Base-by-base conservation (phyloP, 306 rosid species). In the Vicia faba region DNA sequence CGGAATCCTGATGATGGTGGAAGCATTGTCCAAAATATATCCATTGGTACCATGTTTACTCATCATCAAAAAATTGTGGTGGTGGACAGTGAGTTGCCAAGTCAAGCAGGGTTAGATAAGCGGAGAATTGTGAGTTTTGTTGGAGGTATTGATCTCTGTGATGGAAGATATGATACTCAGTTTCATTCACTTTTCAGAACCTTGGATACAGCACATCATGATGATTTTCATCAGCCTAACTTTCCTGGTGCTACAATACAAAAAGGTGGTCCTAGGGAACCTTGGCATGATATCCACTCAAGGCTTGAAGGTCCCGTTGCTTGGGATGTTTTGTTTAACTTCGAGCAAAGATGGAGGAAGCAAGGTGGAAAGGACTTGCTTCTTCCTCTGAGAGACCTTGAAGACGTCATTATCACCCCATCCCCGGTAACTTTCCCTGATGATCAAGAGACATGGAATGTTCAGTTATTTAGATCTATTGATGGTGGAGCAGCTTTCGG, bases 401-500 rank as follows among this genome's bases (percentile, higher is more conserved):
- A 81, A 36, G 79, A 77, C 41, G 75, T 66, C 28, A 11, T 84
- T n/a, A 82, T 86, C 53, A 74, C 92, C 4, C 89, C 92, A 13
- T 86, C 92, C 4, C 87, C 92, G 0, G 89, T 81, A 13, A 86
- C 75, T 75, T 86, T 68, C 73, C 77, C 68, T 1, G 82, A 86
- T 65, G 91, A 86, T 65, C 79, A 33, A 1, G 91, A 86, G 18
- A 77, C 91, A 3, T 86, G 92, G 88, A 82, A 84, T 9, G 92
- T 86, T 73, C 92, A 86, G 63, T 66, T 86, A 48, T 86, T 86
- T 69, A 65, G 92, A 67, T 86, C 88, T 0, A 84, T 86, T 14
- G 92, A 86, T 36, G 92, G 88, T 25, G 92, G 92, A 51, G 92
- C 92, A 63, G 92, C 87, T 70, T 86, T 81, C 38, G 88, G 91